phyloP scores from a whole-genome alignment of 768 basidiomycete species.

The Tricholoma saponaceum region DNA sequence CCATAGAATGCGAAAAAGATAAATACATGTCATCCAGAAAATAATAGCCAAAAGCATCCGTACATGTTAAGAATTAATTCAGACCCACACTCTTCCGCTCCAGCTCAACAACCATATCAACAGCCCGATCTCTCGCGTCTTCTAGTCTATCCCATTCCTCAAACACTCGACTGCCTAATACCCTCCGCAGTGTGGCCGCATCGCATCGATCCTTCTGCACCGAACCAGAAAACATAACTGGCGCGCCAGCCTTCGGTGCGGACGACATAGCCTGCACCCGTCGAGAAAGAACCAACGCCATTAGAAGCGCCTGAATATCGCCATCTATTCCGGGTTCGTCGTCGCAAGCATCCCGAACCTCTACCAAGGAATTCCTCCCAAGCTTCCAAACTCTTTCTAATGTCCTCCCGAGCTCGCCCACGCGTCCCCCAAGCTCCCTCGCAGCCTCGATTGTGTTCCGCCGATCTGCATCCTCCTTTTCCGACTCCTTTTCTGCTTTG shows the following conservation, averaged over 20 bases:
- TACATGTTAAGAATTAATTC: not conserved
- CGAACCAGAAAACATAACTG: conserved; percentile 54
- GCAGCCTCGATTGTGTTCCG: conserved; percentile 53
- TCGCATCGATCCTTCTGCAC: conserved; percentile 42
- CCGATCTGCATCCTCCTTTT: conserved; percentile 32
- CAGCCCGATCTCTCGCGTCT: conserved; percentile 72
- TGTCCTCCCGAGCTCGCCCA: conserved; percentile 46
- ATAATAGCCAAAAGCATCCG: not conserved
- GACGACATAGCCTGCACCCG: conserved; percentile 45
- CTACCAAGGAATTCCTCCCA: conserved; percentile 8
- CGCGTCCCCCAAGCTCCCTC: conserved; percentile 56
- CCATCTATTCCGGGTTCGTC: conserved; percentile 32
- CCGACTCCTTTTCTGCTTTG: no score
- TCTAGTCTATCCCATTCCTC: conserved; percentile 44
- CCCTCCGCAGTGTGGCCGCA: conserved; percentile 43
- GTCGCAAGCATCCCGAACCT: conserved; percentile 8
- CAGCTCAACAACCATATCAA: conserved; percentile 59
- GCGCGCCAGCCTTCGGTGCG: conserved; percentile 12
- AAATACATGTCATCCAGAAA: not conserved
- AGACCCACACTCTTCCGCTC: conserved; percentile 29
- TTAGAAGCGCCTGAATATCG: conserved; percentile 51
- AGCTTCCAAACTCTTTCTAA: conserved; percentile 57
- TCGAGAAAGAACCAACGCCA: conserved; percentile 57
- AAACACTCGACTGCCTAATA: conserved; percentile 48
- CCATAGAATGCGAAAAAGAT: not conserved